Evolutionary conservation across 345 rosid genomes (phyloP), one percentile per base, ranked within the genome.

Genomic region (Populus ilicifolia): DNA sequence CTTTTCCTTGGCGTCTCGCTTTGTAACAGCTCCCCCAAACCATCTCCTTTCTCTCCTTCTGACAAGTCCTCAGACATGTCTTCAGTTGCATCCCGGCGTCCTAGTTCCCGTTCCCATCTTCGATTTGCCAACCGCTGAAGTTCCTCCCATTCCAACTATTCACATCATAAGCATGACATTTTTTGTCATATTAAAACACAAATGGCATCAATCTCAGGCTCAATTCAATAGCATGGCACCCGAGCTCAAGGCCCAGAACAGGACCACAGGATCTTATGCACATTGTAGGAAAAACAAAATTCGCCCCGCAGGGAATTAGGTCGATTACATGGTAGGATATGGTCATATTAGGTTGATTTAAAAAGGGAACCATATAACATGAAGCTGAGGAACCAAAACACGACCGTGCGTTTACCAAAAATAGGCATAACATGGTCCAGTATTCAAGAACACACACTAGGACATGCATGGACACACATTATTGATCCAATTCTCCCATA

Each of bases 21-120:
- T 27, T 78, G 91, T 74, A 78, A 23, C 82, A 90, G 25, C 36
- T 95, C 98, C 14, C 83, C 90, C n/a, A 86, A 48, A 50, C 73
- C 77, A 73, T 95, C 99, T 67, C 90, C 99, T 81, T 89, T 93
- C 85, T 95, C 99, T 61, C 97, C 99, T 86, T 95, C 99, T 1
- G 99, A 90, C 71, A 93, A 86, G 89, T 95, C 99, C 78, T 95
- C 99, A 0, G 87, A 88, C 91, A 95, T 89, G 83, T 90, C 98
- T 70, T 92, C 99, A 0, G 97, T 90, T 7, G 89, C 98, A 69
- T 95, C 99, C 82, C 79, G 82, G 48, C 89, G 91, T 67, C 97
- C 97, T 86, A 86, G 93, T 83, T 95, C 98, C 36, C 92, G 84
- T 74, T 93, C 99, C 89, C 83, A 71, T 81, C 92, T 90, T 75